Evolutionary conservation across 768 basidiomycete genomes (phyloP).

Genomic region (Hericium erinaceus): DNA sequence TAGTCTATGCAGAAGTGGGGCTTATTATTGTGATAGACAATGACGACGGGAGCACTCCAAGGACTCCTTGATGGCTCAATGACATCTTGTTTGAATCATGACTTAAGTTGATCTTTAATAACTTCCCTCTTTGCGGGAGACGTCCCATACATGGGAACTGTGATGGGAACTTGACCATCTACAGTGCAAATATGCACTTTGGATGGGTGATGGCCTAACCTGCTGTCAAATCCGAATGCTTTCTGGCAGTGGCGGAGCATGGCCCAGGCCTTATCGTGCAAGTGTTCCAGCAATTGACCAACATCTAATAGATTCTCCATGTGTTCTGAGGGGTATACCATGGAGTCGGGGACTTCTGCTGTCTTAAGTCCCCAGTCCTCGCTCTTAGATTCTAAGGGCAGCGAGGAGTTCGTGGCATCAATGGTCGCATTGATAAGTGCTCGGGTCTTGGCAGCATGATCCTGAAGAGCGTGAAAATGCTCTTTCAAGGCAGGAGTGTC

Average conservation of each 20-base stretch:
- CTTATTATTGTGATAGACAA: too few species aligned
- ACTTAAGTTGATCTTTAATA: neutral
- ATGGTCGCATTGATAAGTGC: too few species aligned
- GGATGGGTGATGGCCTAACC: neutral
- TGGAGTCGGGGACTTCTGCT: neutral
- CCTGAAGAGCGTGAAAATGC: too few species aligned
- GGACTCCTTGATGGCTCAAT: too few species aligned
- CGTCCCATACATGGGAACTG: neutral
- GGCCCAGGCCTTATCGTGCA: neutral
- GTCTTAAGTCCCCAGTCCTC: neutral
- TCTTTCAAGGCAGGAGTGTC: neutral
- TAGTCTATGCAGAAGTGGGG: neutral
- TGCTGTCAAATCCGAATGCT: conserved; percentile 1
- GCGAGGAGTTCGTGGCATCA: too few species aligned
- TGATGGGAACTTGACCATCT: neutral
- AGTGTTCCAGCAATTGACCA: neutral
- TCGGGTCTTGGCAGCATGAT: too few species aligned
- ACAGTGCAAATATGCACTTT: neutral
- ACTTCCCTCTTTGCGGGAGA: neutral
- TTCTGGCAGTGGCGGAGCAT: neutral
- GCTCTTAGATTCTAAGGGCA: too few species aligned
- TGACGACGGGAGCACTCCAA: too few species aligned
- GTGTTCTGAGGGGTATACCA: neutral
- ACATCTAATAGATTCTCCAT: conserved; percentile 1
- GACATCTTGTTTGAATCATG: conserved; percentile 1